Conservation (phyloP, 1,284 basidiomycete genomes). For the Paramarasmius palmivorus region DNA sequence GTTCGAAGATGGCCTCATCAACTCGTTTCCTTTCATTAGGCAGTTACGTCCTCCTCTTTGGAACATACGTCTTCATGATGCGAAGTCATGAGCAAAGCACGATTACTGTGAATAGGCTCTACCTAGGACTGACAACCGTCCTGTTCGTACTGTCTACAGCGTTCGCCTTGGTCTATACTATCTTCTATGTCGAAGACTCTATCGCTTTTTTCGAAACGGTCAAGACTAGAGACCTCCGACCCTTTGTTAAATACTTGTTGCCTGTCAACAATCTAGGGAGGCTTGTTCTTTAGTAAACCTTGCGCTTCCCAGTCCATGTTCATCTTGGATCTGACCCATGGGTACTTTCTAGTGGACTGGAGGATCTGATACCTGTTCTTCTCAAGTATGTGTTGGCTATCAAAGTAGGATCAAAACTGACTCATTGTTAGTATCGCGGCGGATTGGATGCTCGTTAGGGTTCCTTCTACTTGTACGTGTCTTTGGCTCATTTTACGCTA, state of each 20-base stretch:
- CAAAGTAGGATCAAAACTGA: too few relatives aligned
- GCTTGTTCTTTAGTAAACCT: too few relatives aligned
- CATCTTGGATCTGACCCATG: too few relatives aligned
- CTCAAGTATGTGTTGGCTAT: not conserved
- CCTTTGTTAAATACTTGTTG: not conserved
- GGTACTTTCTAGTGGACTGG: too few relatives aligned
- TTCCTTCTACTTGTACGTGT: not conserved
- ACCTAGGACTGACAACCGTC: not conserved
- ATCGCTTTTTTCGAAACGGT: not conserved
- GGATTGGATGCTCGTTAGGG: too few relatives aligned
- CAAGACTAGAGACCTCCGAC: not conserved
- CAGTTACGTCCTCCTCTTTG: not conserved
- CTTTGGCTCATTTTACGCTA: not conserved
- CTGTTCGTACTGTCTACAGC: conserved; percentile 3
- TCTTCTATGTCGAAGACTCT: conserved; percentile 1
- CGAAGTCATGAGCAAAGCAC: too few relatives aligned
- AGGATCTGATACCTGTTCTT: too few relatives aligned
- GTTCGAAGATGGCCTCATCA: not conserved
- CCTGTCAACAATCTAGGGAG: too few relatives aligned
- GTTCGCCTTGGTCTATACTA: not conserved
- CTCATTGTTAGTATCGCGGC: too few relatives aligned
- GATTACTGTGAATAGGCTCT: not conserved
- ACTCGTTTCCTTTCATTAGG: not conserved
- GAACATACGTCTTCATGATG: not conserved
- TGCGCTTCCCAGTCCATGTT: too few relatives aligned